Evolutionary conservation across 1,139 yeast species (phyloP).

Genomic region (Geotrichum klebahnii): DNA sequence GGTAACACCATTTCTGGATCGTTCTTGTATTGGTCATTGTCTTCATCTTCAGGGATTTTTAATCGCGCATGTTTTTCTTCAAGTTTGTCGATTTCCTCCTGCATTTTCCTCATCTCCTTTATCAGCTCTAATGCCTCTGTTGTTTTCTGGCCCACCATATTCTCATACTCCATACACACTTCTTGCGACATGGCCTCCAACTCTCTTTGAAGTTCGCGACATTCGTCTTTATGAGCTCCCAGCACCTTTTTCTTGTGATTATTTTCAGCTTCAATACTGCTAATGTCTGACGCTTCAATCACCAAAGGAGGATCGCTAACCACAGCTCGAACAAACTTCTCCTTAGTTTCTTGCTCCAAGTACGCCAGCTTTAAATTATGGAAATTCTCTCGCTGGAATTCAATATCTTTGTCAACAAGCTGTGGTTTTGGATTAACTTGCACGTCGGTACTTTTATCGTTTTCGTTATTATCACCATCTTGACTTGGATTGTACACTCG

Average conservation of each 20-base stretch:
- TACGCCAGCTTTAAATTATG: constrained; percentile 56
- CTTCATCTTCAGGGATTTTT: constrained; percentile 24
- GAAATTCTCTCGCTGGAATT: constrained; percentile 40
- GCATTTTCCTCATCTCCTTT: constrained; percentile 32
- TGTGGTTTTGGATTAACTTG: constrained; percentile 27
- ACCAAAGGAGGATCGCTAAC: constrained; percentile 39
- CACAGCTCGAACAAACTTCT: constrained; percentile 50
- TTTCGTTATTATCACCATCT: background rate
- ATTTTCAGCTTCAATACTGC: constrained; percentile 34
- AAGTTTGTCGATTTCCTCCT: constrained; percentile 29
- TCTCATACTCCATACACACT: constrained; percentile 30
- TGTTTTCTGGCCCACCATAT: constrained; percentile 26
- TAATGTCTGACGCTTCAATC: constrained; percentile 36
- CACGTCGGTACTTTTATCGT: background rate
- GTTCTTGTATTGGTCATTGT: background rate
- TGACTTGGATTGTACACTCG: background rate
- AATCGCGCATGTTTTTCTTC: constrained; percentile 24
- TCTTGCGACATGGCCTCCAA: constrained; percentile 22
- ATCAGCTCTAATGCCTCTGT: constrained; percentile 25
- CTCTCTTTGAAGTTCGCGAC: constrained; percentile 16
- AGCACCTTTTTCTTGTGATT: constrained; percentile 33
- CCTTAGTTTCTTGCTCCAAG: constrained; percentile 65
- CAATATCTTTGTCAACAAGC: constrained; percentile 32
- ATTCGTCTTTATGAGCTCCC: constrained; percentile 25
- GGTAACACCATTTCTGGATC: constrained; percentile 34